Percentiles rank a stretch among this genome's conserved stretches.
These are phyloP conservation scores for Hyaloperonospora brassicae DNA, from an alignment of 352 stramenopile species.

Conservation along the genomic window DNA sequence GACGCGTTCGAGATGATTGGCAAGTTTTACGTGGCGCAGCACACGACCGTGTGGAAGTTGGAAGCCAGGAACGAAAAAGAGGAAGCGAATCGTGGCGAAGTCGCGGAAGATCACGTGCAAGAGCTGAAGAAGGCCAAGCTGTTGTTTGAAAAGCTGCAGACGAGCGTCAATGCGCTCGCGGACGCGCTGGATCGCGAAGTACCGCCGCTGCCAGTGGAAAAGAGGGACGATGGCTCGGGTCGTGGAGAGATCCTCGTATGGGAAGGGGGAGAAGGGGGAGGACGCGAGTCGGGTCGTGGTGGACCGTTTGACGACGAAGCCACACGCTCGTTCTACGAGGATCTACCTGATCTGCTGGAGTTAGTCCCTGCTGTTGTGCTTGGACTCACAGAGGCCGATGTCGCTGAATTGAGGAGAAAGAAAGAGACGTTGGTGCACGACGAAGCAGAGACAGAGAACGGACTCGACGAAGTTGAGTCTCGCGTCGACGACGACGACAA, in stretches of 20 bases:
- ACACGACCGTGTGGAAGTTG: constrained; percentile 86
- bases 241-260: constrained; percentile 50
- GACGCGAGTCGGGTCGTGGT: constrained; percentile 61
- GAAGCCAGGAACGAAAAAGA: constrained; percentile 91
- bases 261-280: constrained; percentile 63
- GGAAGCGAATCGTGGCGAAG: constrained; percentile 74
- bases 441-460: constrained; percentile 27
- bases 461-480: constrained; percentile 32
- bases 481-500: constrained; percentile 34
- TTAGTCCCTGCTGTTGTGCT: constrained; percentile 92
- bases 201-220: constrained; percentile 48
- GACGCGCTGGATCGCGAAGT: constrained; percentile 75
- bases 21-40: constrained; percentile 86
- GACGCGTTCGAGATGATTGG: constrained; percentile 87
- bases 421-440: constrained; percentile 44
- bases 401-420: constrained; percentile 79
- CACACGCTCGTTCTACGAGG: constrained; percentile 94
- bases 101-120: constrained; percentile 61
- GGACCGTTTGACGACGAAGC: constrained; percentile 95
- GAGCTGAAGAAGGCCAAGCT: constrained; percentile 67
- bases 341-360: constrained; percentile 92
- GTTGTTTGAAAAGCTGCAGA: constrained; percentile 82
- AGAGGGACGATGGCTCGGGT: constrained; percentile 48
- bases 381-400: constrained; percentile 85
- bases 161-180: constrained; percentile 71